phyloP scores from a whole-genome alignment of 306 rosid species.

The Prunus fruticosa region DNA sequence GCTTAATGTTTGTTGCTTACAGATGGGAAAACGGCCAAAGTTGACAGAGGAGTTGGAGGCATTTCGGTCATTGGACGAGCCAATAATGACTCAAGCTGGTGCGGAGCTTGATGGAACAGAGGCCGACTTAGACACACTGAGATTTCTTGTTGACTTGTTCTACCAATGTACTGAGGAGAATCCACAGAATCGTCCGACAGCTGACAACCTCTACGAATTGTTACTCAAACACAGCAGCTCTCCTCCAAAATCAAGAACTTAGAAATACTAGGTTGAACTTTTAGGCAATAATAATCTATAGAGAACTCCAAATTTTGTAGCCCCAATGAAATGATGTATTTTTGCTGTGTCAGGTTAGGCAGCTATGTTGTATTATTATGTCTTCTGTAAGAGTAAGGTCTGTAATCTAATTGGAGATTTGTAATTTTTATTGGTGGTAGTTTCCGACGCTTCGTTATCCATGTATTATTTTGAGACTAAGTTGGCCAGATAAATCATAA shows the following conservation, averaged over 20 bases:
- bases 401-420: slow-evolving; percentile 32
- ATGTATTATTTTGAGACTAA: slow-evolving; percentile 12
- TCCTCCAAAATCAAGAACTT: slow-evolving; percentile 28
- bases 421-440: slow-evolving; percentile 33
- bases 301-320: slow-evolving; percentile 26
- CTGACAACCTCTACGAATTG: slow-evolving; percentile 59
- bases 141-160: slow-evolving; percentile 72
- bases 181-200: slow-evolving; percentile 70
- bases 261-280: slow-evolving; percentile 31
- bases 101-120: slow-evolving; percentile 44
- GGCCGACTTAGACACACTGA: slow-evolving; percentile 29
- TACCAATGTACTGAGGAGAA: slow-evolving; percentile 61
- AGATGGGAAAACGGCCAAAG: slow-evolving; percentile 67
- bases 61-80: slow-evolving; percentile 38
- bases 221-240: slow-evolving; percentile 39
- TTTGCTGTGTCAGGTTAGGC: slow-evolving; percentile 28
- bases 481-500: slow-evolving; percentile 26
- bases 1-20: slow-evolving; percentile 7
- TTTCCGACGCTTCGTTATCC: slow-evolving; percentile 6
- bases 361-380: slow-evolving; percentile 11
- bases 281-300: slow-evolving; percentile 15
- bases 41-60: slow-evolving; percentile 65
- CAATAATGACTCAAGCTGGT: slow-evolving; percentile 59
- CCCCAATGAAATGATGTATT: slow-evolving; percentile 26
- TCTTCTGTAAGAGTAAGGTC: slow-evolving; percentile 15